Percentiles rank a stretch among this genome's conserved stretches.
phyloP scores from a whole-genome alignment of 495 filamentous ascomycete species.

The Penicillium egyptiacum region DNA sequence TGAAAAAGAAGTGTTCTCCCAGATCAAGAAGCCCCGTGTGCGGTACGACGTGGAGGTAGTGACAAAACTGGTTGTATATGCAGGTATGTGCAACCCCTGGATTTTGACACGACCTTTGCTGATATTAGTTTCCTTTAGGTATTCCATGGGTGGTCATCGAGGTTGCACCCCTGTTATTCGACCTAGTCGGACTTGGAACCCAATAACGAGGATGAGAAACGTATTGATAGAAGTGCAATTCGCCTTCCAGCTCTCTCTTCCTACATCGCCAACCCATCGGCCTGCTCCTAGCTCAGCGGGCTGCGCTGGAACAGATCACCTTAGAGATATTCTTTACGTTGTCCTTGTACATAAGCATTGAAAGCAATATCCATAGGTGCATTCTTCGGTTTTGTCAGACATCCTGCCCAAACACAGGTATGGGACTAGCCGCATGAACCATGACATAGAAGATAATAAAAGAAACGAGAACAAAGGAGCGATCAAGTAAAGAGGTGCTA shows the following conservation, averaged over 20 bases:
- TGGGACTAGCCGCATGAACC: background rate
- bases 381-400: background rate
- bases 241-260: background rate
- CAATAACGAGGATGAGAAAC: slow-evolving; percentile 8
- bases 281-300: slow-evolving; percentile 22
- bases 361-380: slow-evolving; percentile 19
- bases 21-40: slow-evolving; percentile 81
- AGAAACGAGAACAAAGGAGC: background rate
- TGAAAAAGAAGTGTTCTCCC: slow-evolving; percentile 81
- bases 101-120: slow-evolving; percentile 5
- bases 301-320: slow-evolving; percentile 18
- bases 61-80: slow-evolving; percentile 94
- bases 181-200: slow-evolving; percentile 36
- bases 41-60: slow-evolving; percentile 97
- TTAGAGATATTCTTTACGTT: slow-evolving; percentile 13
- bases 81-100: slow-evolving; percentile 57
- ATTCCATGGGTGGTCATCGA: slow-evolving; percentile 39
- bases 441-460: background rate
- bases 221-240: background rate
- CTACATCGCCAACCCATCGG: background rate
- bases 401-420: background rate
- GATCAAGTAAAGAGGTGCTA: background rate
- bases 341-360: slow-evolving; percentile 28
- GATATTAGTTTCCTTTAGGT: slow-evolving; percentile 18
- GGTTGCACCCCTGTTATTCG: slow-evolving; percentile 32